phyloP scores from a whole-genome alignment of 2,329 filamentous ascomycete genomes.

The Fusarium avenaceum region DNA sequence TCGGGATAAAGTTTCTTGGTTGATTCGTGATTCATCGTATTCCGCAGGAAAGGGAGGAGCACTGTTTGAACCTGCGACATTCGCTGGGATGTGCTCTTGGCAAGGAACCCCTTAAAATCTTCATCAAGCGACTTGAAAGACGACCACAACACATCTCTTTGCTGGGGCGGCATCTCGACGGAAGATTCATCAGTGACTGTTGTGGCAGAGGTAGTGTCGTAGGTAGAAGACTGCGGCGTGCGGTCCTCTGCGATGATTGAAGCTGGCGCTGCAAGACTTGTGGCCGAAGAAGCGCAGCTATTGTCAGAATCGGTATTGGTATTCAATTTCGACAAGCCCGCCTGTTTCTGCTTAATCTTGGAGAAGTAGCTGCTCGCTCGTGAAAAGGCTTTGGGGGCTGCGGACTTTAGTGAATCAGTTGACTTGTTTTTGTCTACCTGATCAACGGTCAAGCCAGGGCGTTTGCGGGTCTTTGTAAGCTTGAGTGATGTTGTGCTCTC shows the following conservation, averaged over 20 bases:
- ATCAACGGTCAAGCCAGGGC: slow-evolving; percentile 49
- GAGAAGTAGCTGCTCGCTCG: slow-evolving; percentile 64
- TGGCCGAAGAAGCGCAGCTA: slow-evolving; percentile 63
- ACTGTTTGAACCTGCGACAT: slow-evolving; percentile 79
- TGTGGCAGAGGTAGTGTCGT: slow-evolving; percentile 56
- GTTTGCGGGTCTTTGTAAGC: slow-evolving; percentile 48
- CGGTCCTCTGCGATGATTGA: slow-evolving; percentile 55
- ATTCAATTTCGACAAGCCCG: slow-evolving; percentile 56
- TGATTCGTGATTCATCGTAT: slow-evolving; percentile 76
- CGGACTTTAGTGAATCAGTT: slow-evolving; percentile 55
- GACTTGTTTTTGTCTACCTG: slow-evolving; percentile 45
- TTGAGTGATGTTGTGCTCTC: slow-evolving; percentile 46
- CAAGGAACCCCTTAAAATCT: slow-evolving; percentile 70
- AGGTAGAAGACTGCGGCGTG: slow-evolving; percentile 57
- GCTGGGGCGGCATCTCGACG: slow-evolving; percentile 58
- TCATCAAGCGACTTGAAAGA: slow-evolving; percentile 68
- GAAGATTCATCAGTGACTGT: slow-evolving; percentile 61
- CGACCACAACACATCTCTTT: slow-evolving; percentile 68
- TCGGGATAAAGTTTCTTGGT: slow-evolving; percentile 76
- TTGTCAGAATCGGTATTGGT: slow-evolving; percentile 57
- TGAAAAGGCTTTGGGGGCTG: slow-evolving; percentile 56
- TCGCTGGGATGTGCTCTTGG: slow-evolving; percentile 79
- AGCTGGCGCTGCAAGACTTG: slow-evolving; percentile 60
- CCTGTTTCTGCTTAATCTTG: slow-evolving; percentile 63
- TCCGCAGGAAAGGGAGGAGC: slow-evolving; percentile 82